A percentile compares a stretch with the other conserved stretches of the same genome.
Conservation (phyloP, 2,329 filamentous ascomycete genomes). For the Penicillium decumbens region DNA sequence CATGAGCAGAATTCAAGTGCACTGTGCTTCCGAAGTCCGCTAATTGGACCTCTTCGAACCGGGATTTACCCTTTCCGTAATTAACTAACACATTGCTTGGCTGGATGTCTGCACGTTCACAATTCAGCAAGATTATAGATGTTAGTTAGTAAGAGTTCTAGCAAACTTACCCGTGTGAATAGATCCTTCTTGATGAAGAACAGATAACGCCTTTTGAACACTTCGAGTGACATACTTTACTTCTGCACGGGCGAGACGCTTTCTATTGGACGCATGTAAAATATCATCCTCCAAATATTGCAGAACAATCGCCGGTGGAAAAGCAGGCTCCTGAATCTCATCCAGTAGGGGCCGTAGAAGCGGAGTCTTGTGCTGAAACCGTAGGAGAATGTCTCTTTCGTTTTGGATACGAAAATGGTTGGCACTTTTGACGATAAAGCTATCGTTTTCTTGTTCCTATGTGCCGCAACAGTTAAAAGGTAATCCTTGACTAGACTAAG, state of each 20-base stretch:
- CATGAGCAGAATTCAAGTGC: constrained; percentile 12
- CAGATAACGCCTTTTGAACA: constrained; percentile 13
- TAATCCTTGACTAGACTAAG: neutral
- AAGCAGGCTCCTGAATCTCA: constrained; percentile 18
- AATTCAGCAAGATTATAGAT: neutral
- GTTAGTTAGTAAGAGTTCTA: neutral
- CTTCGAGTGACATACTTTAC: constrained; percentile 17
- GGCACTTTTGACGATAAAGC: constrained; percentile 19
- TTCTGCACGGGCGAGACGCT: constrained; percentile 16
- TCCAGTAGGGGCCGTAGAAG: constrained; percentile 22
- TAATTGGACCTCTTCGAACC: constrained; percentile 22
- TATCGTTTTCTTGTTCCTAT: constrained; percentile 15
- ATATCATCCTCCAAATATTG: constrained; percentile 24
- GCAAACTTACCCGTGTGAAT: constrained; percentile 20
- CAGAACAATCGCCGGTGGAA: constrained; percentile 20
- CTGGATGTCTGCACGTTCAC: constrained; percentile 22
- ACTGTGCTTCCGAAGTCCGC: constrained; percentile 22
- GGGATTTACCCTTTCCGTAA: constrained; percentile 9
- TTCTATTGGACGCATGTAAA: constrained; percentile 10
- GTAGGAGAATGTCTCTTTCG: constrained; percentile 23
- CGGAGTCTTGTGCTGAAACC: constrained; percentile 20
- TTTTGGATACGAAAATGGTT: constrained; percentile 24
- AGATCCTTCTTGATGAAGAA: constrained; percentile 16
- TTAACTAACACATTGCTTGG: constrained; percentile 23
- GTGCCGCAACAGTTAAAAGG: neutral